These are phyloP conservation scores for Xylariales sp. DNA, from an alignment of 2,329 filamentous ascomycete species.

Conservation along the genomic window DNA sequence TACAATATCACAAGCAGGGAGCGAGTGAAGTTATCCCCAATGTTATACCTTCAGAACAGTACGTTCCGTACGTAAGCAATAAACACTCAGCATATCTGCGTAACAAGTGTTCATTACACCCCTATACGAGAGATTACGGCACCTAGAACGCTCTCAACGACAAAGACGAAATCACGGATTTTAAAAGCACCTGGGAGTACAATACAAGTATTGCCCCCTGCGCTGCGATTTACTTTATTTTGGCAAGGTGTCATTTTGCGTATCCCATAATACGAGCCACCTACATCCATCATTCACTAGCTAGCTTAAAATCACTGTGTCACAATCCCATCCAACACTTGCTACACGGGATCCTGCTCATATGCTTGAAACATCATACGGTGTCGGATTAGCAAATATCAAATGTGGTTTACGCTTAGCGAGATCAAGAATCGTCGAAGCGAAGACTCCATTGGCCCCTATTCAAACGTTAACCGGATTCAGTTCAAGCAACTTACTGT, in stretches of 20 bases:
- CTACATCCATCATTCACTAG: not conserved
- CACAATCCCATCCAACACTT: not conserved
- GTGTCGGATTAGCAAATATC: constrained; percentile 76
- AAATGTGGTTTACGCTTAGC: constrained; percentile 89
- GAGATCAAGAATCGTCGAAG: constrained; percentile 89
- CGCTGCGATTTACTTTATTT: not conserved
- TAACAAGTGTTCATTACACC: too few relatives aligned
- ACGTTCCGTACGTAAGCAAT: too few relatives aligned
- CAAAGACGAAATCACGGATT: not conserved
- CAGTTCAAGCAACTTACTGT: constrained; percentile 8
- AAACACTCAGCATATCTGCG: too few relatives aligned
- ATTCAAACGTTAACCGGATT: constrained; percentile 35
- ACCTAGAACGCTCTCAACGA: not conserved
- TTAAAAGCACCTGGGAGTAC: not conserved
- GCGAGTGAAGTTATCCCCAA: not conserved
- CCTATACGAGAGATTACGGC: too few relatives aligned
- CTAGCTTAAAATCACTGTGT: constrained; percentile 6
- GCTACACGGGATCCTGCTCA: constrained; percentile 6
- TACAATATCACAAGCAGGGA: not conserved
- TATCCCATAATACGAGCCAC: not conserved
- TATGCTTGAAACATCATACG: constrained; percentile 61
- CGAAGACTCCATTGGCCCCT: constrained; percentile 96
- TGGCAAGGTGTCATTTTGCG: not conserved
- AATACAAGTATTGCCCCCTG: not conserved
- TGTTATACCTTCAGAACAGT: too few relatives aligned